Percentiles rank a stretch among this genome's conserved stretches.
phyloP scores from a whole-genome alignment of 2,329 filamentous ascomycete species.

The Rutstroemia sp. region DNA sequence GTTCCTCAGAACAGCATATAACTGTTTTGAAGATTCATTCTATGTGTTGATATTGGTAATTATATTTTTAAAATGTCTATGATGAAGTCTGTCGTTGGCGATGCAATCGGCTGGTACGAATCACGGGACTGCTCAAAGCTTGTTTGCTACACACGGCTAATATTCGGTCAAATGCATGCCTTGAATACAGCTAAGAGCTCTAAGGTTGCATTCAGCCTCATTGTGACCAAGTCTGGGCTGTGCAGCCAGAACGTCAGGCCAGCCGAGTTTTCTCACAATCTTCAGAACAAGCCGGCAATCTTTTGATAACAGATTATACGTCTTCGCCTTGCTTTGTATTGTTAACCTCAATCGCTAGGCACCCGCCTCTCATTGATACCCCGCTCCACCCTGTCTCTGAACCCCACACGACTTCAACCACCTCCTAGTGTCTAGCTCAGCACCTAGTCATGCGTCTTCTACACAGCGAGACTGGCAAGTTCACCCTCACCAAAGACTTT shows the following conservation, averaged over 20 bases:
- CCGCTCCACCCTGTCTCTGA: neutral
- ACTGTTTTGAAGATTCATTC: too few relatives aligned
- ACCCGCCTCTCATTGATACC: neutral
- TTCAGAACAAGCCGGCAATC: neutral
- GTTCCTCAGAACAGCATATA: too few relatives aligned
- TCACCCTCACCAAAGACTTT: slow-evolving; percentile 7
- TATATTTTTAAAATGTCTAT: too few relatives aligned
- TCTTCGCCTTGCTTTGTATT: neutral
- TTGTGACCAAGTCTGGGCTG: neutral
- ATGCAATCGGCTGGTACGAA: too few relatives aligned
- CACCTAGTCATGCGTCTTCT: slow-evolving; percentile 4
- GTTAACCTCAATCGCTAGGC: neutral
- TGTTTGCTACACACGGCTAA: too few relatives aligned
- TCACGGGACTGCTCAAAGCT: too few relatives aligned
- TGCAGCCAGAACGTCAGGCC: neutral
- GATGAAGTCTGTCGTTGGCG: too few relatives aligned
- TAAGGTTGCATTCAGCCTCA: neutral
- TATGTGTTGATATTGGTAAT: too few relatives aligned
- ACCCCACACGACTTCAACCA: neutral
- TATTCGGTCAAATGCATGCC: neutral
- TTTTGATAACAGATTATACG: neutral
- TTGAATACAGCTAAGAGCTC: neutral
- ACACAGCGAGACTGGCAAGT: slow-evolving; percentile 7
- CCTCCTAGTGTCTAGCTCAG: neutral
- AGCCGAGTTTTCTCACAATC: neutral